Evolutionary conservation across 1,284 basidiomycete species (phyloP).

Genomic region (Cystobasidium slooffiae): DNA sequence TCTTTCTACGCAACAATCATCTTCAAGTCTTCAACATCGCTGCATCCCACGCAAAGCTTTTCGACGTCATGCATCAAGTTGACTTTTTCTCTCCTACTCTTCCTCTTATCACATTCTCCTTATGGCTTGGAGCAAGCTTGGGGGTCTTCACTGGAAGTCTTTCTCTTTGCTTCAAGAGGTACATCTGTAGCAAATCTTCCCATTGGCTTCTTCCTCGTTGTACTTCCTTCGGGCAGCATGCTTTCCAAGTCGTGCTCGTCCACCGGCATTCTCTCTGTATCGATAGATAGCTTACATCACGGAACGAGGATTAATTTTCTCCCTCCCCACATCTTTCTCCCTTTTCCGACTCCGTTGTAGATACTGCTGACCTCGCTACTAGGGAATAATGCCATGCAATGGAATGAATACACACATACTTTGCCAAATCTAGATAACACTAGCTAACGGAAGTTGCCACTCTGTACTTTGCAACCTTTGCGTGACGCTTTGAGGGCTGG

Average conservation of each 20-base stretch:
- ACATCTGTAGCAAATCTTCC: no score
- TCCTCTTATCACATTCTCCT: background rate
- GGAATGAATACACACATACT: background rate
- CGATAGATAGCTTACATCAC: background rate
- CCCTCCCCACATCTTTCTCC: no score
- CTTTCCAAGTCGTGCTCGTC: no score
- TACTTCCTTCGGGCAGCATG: no score
- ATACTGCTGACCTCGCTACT: background rate
- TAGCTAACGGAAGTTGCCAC: no score
- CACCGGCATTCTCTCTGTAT: background rate
- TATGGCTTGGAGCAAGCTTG: background rate
- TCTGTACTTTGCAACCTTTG: no score
- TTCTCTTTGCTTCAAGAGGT: no score
- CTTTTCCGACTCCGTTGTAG: background rate
- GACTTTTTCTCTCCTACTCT: background rate
- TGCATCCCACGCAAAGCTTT: background rate
- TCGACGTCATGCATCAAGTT: background rate
- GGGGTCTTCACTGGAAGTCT: background rate
- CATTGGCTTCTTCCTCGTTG: no score
- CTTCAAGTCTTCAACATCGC: background rate
- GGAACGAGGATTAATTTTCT: no score
- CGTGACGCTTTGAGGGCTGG: no score
- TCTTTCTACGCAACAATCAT: no score
- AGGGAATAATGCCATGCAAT: background rate
- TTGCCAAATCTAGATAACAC: no score